Evolutionary conservation across 495 filamentous ascomycete species (phyloP), one percentile per base, ranked within the genome.

Genomic region (Alectoria sarmentosa): DNA sequence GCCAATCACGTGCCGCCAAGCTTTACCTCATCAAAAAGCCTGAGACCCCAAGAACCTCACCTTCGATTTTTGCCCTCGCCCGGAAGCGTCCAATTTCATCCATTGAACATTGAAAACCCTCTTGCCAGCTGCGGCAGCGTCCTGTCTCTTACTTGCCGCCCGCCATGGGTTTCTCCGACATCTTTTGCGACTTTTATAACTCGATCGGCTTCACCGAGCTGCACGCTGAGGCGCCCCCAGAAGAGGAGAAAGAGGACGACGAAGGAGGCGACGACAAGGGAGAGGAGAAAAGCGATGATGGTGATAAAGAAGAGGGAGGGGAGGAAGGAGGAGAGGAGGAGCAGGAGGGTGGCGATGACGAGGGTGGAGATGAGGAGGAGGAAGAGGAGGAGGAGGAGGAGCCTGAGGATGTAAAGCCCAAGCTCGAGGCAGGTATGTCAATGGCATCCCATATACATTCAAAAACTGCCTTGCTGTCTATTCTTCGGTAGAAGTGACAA

Each of bases 381-480:
- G 91, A 94, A 65, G 90, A 94, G 19, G 92, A 95, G 65, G 92
- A 95, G 69, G 90, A 96, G 67, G 93, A 98, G 41, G 41, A 44
- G 82, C 82, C 86, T 58, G 85, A 86, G 69, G 94, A 98, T 73
- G 83, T 85, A 65, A 95, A 95, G 83, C 90, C 91, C 66, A 85
- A 86, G 78, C 76, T 98, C 63, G 88, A 94, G 73, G 91, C 92
- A 82, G 92, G 94, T 97, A 78, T 78, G 89, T 89, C 28, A 28
- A 13, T 34, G 9, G 26, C 19, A 42, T 36, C 57, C 23, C 14
- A 0, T 5, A 8, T 23, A 9, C 23, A 32, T 19, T 36, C 0
- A 36, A 3, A 55, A 1, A 21, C 17, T 3, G 8, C 17, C 15
- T 19, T 34, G 34, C 30, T 34, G 52, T 21, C 15, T 55, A 34